Percentiles rank a stretch among this genome's conserved stretches.
Evolutionary conservation across 2,329 filamentous ascomycete species (phyloP).

Genomic region (Neofusicoccum umdonicola): DNA sequence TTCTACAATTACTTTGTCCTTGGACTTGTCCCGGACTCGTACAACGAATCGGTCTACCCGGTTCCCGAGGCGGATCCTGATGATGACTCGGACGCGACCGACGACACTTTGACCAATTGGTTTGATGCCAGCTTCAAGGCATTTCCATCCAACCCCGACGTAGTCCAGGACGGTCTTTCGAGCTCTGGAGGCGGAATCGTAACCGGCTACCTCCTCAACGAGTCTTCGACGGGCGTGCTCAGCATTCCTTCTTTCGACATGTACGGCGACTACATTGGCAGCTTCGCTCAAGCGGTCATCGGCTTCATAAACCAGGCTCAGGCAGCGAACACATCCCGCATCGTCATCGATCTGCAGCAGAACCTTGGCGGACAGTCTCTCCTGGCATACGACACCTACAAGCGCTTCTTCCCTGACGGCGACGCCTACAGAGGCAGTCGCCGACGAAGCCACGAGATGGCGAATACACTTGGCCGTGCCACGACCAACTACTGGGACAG

Average conservation of each 20-base stretch:
- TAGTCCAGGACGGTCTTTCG: slow-evolving; percentile 24
- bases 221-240: slow-evolving; percentile 41
- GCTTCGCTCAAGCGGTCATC: slow-evolving; percentile 33
- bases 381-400: slow-evolving; percentile 25
- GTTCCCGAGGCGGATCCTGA: neutral
- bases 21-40: slow-evolving; percentile 25
- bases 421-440: slow-evolving; percentile 29
- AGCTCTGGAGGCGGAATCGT: slow-evolving; percentile 26
- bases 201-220: slow-evolving; percentile 43
- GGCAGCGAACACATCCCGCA: slow-evolving; percentile 49
- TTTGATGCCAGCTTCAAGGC: slow-evolving; percentile 21
- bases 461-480: slow-evolving; percentile 22
- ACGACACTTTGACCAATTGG: slow-evolving; percentile 20
- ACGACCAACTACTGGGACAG: neutral
- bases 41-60: neutral
- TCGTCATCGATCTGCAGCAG: slow-evolving; percentile 57
- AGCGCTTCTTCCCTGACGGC: slow-evolving; percentile 25
- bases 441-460: slow-evolving; percentile 24
- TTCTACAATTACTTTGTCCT: slow-evolving; percentile 48
- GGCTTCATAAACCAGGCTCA: slow-evolving; percentile 47
- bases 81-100: neutral
- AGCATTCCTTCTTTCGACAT: slow-evolving; percentile 40
- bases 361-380: slow-evolving; percentile 27
- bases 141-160: slow-evolving; percentile 25
- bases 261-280: slow-evolving; percentile 20